These are phyloP conservation scores for Colletotrichum sojae DNA, from an alignment of 2,329 filamentous ascomycete species.

Conservation along the genomic window DNA sequence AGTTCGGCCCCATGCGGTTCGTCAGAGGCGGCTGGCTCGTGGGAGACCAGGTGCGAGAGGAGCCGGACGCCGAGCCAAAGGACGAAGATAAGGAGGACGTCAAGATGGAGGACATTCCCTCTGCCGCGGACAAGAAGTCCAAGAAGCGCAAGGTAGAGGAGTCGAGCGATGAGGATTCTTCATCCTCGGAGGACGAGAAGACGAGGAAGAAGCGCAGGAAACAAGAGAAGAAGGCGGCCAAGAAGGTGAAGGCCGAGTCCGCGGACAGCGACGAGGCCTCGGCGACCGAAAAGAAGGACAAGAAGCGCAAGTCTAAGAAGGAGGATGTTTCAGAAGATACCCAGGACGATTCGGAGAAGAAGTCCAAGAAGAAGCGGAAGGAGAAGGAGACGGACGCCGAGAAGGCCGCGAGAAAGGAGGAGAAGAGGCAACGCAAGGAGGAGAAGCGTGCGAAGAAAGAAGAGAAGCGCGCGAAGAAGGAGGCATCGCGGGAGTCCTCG, in stretches of 20 bases:
- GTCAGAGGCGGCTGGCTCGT: conserved; percentile 84
- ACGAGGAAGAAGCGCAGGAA: conserved; percentile 55
- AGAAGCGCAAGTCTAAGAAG: conserved; percentile 56
- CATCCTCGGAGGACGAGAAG: conserved; percentile 49
- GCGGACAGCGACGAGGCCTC: conserved; percentile 41
- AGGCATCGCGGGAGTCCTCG: conserved; percentile 44
- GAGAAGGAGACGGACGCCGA: conserved; percentile 49
- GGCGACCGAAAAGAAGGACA: conserved; percentile 53
- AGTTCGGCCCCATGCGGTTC: conserved; percentile 87
- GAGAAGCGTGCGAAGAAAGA: conserved; percentile 60
- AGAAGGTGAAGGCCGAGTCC: conserved; percentile 44
- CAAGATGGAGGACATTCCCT: conserved; percentile 43
- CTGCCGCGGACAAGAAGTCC: conserved; percentile 57
- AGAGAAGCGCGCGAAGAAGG: conserved; percentile 58
- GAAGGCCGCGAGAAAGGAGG: conserved; percentile 65
- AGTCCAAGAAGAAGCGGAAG: conserved; percentile 48
- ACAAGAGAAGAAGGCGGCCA: conserved; percentile 53
- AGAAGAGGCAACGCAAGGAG: conserved; percentile 59
- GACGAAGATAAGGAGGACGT: conserved; percentile 45
- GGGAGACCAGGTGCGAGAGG: conserved; percentile 68
- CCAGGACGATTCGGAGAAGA: conserved; percentile 44
- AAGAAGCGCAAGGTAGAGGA: conserved; percentile 66
- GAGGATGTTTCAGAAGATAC: conserved; percentile 46
- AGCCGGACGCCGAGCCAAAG: conserved; percentile 51
- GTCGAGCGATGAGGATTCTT: conserved; percentile 43